A percentile compares a stretch with the other conserved stretches of the same genome.
Conservation (phyloP, 1,139 yeast genomes). For the Yamadazyma kanchanaburiensis region DNA sequence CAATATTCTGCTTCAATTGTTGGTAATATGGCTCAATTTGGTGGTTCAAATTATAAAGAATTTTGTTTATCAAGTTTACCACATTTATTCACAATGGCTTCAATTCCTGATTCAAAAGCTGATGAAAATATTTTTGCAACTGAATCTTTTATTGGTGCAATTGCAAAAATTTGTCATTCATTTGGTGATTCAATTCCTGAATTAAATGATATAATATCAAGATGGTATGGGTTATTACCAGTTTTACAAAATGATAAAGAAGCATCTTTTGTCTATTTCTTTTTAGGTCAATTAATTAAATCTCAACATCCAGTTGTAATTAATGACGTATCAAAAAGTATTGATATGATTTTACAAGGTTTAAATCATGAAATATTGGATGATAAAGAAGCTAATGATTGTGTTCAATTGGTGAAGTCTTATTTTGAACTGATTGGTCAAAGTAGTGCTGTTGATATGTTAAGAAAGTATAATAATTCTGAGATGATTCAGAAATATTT, state of each 20-base stretch:
- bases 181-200: conserved; percentile 58
- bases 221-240: conserved; percentile 84
- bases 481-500: conserved; percentile 13
- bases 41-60: conserved; percentile 62
- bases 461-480: conserved; percentile 37
- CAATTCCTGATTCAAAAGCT: conserved; percentile 80
- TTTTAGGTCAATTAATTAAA: conserved; percentile 71
- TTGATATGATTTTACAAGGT: conserved; percentile 77
- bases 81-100: conserved; percentile 69
- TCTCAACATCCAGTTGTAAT: conserved; percentile 60
- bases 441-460: conserved; percentile 60
- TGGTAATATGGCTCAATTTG: conserved; percentile 82
- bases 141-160: conserved; percentile 78
- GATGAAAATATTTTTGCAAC: conserved; percentile 86
- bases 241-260: conserved; percentile 82
- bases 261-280: conserved; percentile 82
- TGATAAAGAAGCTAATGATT: conserved; percentile 68
- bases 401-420: conserved; percentile 57
- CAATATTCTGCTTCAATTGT: conserved; percentile 86
- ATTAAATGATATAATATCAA: conserved; percentile 58
- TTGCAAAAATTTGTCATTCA: conserved; percentile 72
- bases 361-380: conserved; percentile 62
- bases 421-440: conserved; percentile 50
- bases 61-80: conserved; percentile 68
- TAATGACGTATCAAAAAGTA: conserved; percentile 57